Conservation (phyloP, 441 rosid species). For the Pelargonium australe region DNA sequence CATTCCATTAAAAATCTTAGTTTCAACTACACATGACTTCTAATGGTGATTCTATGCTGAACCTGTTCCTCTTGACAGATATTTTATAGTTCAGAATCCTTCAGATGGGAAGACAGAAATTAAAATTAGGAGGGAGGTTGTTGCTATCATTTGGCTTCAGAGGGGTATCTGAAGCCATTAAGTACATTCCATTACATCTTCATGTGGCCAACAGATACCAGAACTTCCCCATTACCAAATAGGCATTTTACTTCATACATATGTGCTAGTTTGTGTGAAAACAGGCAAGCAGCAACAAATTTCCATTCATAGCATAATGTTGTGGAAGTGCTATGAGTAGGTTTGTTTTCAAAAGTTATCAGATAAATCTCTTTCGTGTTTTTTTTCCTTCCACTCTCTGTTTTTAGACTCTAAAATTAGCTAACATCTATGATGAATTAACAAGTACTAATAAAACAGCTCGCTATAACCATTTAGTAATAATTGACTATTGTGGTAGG, state of each 20-base stretch:
- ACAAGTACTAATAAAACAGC: no score
- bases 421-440: neutral
- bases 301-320: neutral
- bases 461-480: no score
- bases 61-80: neutral
- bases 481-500: neutral
- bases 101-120: neutral
- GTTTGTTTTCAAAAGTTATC: neutral
- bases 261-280: neutral
- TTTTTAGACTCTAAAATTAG: constrained; percentile 2
- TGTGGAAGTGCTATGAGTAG: neutral
- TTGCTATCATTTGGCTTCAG: neutral
- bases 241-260: neutral
- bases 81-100: neutral
- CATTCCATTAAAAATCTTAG: neutral
- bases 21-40: neutral
- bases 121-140: neutral
- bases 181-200: neutral
- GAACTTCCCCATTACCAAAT: neutral
- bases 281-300: neutral
- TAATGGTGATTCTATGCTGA: neutral
- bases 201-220: neutral
- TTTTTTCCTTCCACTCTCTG: neutral
- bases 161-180: neutral
- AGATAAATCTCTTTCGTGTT: neutral